phyloP scores from a whole-genome alignment of 352 stramenopile genomes.

The Pythium myriotylum region DNA sequence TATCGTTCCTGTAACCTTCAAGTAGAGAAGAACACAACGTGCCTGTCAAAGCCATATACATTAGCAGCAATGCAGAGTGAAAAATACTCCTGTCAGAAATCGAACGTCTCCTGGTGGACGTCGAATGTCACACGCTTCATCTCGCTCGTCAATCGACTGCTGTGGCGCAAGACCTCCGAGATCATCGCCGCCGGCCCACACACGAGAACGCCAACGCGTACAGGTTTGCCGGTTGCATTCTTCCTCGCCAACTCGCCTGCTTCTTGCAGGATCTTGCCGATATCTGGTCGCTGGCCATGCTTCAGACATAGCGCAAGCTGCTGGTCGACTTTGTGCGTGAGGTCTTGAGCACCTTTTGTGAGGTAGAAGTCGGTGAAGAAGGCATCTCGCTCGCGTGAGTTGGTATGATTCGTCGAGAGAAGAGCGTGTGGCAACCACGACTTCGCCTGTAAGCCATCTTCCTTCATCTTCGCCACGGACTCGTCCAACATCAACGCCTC shows the following conservation, averaged over 20 bases:
- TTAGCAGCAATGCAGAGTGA: too few relatives aligned
- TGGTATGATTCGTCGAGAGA: background rate
- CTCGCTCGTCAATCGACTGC: constrained; percentile 24
- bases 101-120: constrained; percentile 36
- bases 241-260: constrained; percentile 37
- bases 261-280: constrained; percentile 23
- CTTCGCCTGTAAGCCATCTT: too few relatives aligned
- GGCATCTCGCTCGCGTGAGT: constrained; percentile 3
- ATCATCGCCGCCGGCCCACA: constrained; percentile 44
- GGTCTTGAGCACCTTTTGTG: constrained; percentile 31
- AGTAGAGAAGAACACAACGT: too few relatives aligned
- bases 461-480: too few relatives aligned
- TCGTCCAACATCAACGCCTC: constrained; percentile 32
- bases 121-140: constrained; percentile 42
- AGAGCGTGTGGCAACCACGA: constrained; percentile 29
- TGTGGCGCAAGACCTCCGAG: constrained; percentile 29
- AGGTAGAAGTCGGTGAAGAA: constrained; percentile 50
- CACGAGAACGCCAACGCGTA: constrained; percentile 42
- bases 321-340: constrained; percentile 34
- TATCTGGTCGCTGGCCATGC: constrained; percentile 34
- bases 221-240: constrained; percentile 21
- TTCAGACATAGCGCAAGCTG: constrained; percentile 24
- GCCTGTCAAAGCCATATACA: too few relatives aligned
- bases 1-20: too few relatives aligned
- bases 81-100: too few relatives aligned